These are phyloP conservation scores for Aspergillus diversus DNA, from an alignment of 495 filamentous ascomycete genomes.

Conservation along the genomic window DNA sequence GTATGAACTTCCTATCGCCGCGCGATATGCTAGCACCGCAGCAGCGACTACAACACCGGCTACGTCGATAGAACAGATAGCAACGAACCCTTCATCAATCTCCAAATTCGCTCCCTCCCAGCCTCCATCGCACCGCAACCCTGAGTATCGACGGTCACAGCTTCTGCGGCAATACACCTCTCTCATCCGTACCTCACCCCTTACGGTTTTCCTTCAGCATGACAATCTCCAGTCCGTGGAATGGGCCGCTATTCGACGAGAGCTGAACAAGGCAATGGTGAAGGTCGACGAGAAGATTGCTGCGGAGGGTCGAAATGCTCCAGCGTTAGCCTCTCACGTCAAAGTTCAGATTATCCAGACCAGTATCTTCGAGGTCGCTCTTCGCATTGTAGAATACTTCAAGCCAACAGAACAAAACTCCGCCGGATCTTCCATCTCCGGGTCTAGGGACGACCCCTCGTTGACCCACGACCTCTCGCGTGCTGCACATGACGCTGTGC, in stretches of 20 bases:
- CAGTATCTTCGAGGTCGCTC: slow-evolving; percentile 83
- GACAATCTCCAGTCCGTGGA: slow-evolving; percentile 89
- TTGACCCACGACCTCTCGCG: slow-evolving; percentile 77
- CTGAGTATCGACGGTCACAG: slow-evolving; percentile 91
- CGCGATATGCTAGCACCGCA: slow-evolving; percentile 39
- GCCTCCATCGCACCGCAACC: slow-evolving; percentile 83
- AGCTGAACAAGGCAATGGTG: slow-evolving; percentile 68
- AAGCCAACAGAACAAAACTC: slow-evolving; percentile 57
- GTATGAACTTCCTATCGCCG: slow-evolving; percentile 36
- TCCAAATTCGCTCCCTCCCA: slow-evolving; percentile 67
- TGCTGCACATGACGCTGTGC: slow-evolving; percentile 64
- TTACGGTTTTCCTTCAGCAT: slow-evolving; percentile 95
- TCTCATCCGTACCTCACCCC: slow-evolving; percentile 81
- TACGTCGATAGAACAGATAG: slow-evolving; percentile 55
- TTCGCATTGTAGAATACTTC: slow-evolving; percentile 87
- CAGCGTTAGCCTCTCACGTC: slow-evolving; percentile 57
- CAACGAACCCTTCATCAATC: slow-evolving; percentile 56
- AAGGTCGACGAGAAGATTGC: slow-evolving; percentile 65
- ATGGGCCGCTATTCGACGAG: slow-evolving; percentile 85
- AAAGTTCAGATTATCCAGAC: slow-evolving; percentile 82
- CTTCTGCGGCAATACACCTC: slow-evolving; percentile 93
- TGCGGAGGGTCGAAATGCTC: slow-evolving; percentile 45
- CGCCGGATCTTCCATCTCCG: slow-evolving; percentile 37
- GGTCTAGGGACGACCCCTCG: slow-evolving; percentile 48
- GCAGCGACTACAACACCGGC: slow-evolving; percentile 53